Base-by-base conservation (phyloP, 2,329 filamentous ascomycete genomes). In the Cadophora sp. region DNA sequence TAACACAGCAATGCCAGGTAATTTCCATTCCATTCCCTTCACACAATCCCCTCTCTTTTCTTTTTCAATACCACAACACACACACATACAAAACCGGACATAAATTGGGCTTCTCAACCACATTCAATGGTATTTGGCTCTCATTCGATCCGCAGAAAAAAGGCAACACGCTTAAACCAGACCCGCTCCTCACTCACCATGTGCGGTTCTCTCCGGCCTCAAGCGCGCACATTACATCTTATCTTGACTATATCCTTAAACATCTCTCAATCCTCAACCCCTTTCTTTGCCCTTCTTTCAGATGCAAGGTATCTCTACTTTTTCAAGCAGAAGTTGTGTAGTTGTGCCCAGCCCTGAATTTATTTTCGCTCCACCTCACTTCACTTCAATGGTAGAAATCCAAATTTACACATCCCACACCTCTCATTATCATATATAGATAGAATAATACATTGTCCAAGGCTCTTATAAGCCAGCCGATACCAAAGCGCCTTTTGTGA, bases 71-170 rank as follows among this genome's bases (percentile, higher is more conserved):
- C n/a, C 36, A 47, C 14, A 16, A 2, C 36, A 27, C 43, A 39
- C 39, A 45, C 39, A 39, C 41, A 36, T 24, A 43, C 13, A 33
- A 65, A 30, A 75, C 69, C 74, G 77, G 76, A 76, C 76, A 76
- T 77, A 76, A 79, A 80, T 81, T 80, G 77, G 78, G 79, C 76
- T 77, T 75, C 75, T 79, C 79, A 71, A 76, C 74, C 66, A 68
- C 70, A 65, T 70, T 39, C 73, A 63, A 72, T 79, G 78, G 80
- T 74, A 80, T 78, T 73, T 78, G 76, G 78, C 79, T 81, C 79
- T 80, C 79, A 80, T 81, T 80, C 78, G 74, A 75, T 80, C 78
- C 79, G 78, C 78, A 79, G 78, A 75, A 81, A 72, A 81, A 70
- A 50, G 73, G 77, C 58, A 62, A 39, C 64, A 66, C 69, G 69